Conservation (phyloP, 257 asterid genomes). For the Plantago elongata region DNA sequence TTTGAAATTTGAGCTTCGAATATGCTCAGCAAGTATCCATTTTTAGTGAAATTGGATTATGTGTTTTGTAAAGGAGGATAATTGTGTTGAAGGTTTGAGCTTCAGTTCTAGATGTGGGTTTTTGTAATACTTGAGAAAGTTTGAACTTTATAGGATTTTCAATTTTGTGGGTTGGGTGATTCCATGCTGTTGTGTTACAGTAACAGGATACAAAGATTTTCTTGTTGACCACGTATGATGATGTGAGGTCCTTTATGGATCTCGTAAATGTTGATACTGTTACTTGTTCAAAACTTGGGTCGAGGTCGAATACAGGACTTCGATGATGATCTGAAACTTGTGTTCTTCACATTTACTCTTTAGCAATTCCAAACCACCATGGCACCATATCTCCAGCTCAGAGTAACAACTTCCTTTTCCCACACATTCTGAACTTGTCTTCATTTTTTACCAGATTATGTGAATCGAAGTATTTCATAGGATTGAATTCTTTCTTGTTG, state of each 20-base stretch:
- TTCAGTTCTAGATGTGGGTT: background rate
- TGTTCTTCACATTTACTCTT: too few relatives aligned
- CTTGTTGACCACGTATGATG: background rate
- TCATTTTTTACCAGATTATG: too few relatives aligned
- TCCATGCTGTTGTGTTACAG: background rate
- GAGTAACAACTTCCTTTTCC: too few relatives aligned
- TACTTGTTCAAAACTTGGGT: background rate
- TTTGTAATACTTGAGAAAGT: background rate
- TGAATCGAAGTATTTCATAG: too few relatives aligned
- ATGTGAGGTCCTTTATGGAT: background rate
- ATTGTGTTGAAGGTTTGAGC: background rate
- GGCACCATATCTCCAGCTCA: too few relatives aligned
- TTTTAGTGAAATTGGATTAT: background rate
- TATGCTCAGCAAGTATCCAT: background rate
- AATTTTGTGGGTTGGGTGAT: conserved; percentile 12
- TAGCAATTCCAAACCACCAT: too few relatives aligned
- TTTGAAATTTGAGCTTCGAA: background rate
- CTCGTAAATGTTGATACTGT: background rate
- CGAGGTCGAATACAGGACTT: too few relatives aligned
- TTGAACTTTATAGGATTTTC: background rate
- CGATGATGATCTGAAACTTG: too few relatives aligned
- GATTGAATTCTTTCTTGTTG: too few relatives aligned
- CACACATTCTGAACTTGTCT: too few relatives aligned
- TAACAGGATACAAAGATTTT: too few relatives aligned
- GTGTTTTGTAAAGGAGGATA: background rate